Evolutionary conservation across 2,329 filamentous ascomycete genomes (phyloP), one percentile per base, ranked within the genome.

Genomic region (Cladophialophora yegresii): DNA sequence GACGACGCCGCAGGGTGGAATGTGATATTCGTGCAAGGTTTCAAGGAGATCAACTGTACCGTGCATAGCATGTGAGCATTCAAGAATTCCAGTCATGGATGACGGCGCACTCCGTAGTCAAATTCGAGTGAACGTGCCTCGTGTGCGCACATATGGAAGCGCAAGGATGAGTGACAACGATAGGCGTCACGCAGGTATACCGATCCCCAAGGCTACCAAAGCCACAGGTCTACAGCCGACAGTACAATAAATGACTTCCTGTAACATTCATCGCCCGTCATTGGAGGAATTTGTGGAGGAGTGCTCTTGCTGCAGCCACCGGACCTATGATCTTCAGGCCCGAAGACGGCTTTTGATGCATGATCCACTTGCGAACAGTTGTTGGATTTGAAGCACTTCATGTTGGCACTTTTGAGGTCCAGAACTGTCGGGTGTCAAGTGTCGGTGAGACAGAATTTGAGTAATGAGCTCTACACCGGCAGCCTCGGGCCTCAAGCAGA

Each of bases 361-460:
- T 58, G 16, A 32, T 33, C 40, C 45, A 30, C 45, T 45, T 36
- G 16, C 36, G 40, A 45, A 20, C 13, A 36, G 28, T 53, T 30
- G 53, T 58, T 63, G 61, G 54, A n/a, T 54, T 22, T 50, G 47
- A 28, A 23, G 47, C 47, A 50, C 47, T 26, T 22, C 47, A 50
- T 22, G 9, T 50, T 26, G 22, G 12, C 47, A 50, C 47, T 4
- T 50, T 20, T 50, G 47, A 13, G 47, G 47, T 26, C 47, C 3
- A 50, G 22, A 50, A 9, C 47, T 50, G 47, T 22, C 23, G 47
- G 8, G 20, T 16, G 13, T 50, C 22, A 54, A 56, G 57, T 51
- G 57, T 59, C 57, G 57, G 57, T 59, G 57, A 59, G 47, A 59
- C 45, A 53, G 30, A 45, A 20, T 47, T 30, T 49, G 43, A 58